Evolutionary conservation across 2,329 filamentous ascomycete genomes (phyloP), one percentile per base, ranked within the genome.

Genomic region (Venturia effusa): DNA sequence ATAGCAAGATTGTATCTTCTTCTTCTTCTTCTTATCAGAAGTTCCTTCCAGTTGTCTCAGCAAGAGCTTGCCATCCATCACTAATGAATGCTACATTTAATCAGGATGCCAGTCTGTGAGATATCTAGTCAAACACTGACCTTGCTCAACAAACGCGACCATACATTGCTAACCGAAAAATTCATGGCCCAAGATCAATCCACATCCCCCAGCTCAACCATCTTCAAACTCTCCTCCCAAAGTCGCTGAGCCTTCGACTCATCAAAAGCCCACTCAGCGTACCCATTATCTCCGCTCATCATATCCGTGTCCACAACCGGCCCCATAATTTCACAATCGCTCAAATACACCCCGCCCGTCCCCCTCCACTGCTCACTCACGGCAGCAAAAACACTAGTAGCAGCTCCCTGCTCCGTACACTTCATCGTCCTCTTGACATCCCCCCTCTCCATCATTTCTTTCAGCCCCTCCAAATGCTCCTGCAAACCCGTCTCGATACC

Each of bases 261-360:
- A 65, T 79, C 73, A 68, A 75, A 79, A 7, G 73, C 73, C 67
- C 69, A 70, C 3, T 60, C 62, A 48, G 64, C 70, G 68, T 75
- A 76, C n/a, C 74, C 72, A 17, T 67, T 66, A 1, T 66, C 67
- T 17, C 43, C 57, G 13, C 22, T 27, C n/a, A 41, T 48, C 59
- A 65, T 59, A 43, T 68, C 68, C 4, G 68, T 68, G 45, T 69
- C 67, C 40, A 69, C 67, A 65, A 72, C 67, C 39, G 72, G 71
- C 22, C 62, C 66, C 48, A 71, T 69, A 51, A 76, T 72, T n/a
- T 71, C 68, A 66, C 77, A 78, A 65, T 82, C 70, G 19, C 72
- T 72, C 32, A 83, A 67, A 67, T 81, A 83, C 66, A 71, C 74
- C 3, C 79, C 80, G 3, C 79, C 81, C 66, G 74, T 77, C 1